phyloP scores from a whole-genome alignment of 257 asterid species.

The Rauvolfia tetraphylla region DNA sequence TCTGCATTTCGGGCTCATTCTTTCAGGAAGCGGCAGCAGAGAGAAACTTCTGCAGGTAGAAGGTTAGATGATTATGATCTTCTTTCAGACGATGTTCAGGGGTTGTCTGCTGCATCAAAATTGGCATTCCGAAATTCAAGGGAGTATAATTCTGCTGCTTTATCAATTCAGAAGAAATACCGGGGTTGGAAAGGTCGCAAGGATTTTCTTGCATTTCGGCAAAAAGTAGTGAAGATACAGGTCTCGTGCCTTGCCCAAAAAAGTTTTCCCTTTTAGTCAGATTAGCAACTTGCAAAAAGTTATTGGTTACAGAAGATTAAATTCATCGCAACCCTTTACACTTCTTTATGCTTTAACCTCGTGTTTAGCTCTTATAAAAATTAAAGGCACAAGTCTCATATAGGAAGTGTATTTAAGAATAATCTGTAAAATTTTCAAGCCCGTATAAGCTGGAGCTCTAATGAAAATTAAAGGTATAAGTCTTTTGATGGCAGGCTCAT shows the following conservation, averaged over 20 bases:
- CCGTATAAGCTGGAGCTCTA: background rate
- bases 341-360: background rate
- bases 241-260: constrained; percentile 28
- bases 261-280: background rate
- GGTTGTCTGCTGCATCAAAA: constrained; percentile 66
- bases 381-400: background rate
- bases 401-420: background rate
- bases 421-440: background rate
- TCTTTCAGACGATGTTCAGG: constrained; percentile 41
- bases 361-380: background rate
- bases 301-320: background rate
- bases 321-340: background rate
- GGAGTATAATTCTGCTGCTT: constrained; percentile 70
- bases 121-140: constrained; percentile 54
- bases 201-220: constrained; percentile 77
- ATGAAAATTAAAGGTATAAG: too few relatives aligned
- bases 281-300: background rate
- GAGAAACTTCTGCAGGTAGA: constrained; percentile 31
- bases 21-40: constrained; percentile 69
- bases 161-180: constrained; percentile 85
- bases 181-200: constrained; percentile 91
- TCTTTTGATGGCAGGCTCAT: constrained; percentile 61
- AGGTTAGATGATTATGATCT: constrained; percentile 48
- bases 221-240: constrained; percentile 96
- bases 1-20: constrained; percentile 97